Conservation (phyloP, 345 rosid genomes). For the rapeseed (Brassica napus) region Da-Ae NC_063438.1:27861501-27862000, state of each 20-base stretch:
- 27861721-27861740: slow-evolving; percentile 65
- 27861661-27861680: slow-evolving; percentile 35
- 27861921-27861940: slow-evolving; percentile 73
- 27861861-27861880: slow-evolving; percentile 84
- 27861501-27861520: slow-evolving; percentile 53
- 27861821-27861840: slow-evolving; percentile 84
- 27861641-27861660: slow-evolving; percentile 83
- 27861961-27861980: slow-evolving; percentile 26
- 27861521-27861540: slow-evolving; percentile 71
- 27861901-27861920: slow-evolving; percentile 85
- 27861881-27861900: slow-evolving; percentile 84
- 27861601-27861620: slow-evolving; percentile 88
- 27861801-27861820: slow-evolving; percentile 74
- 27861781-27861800: slow-evolving; percentile 92
- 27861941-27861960: slow-evolving; percentile 28
- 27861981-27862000: slow-evolving; percentile 15
- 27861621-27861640: slow-evolving; percentile 90
- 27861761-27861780: slow-evolving; percentile 80
- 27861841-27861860: slow-evolving; percentile 83
- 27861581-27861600: slow-evolving; percentile 84
- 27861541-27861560: slow-evolving; percentile 92
- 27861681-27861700: slow-evolving; percentile 1
- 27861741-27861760: slow-evolving; percentile 76
- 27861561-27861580: slow-evolving; percentile 83
- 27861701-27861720: slow-evolving; percentile 11